These are phyloP conservation scores for Rhododendron kiyosumense DNA, from an alignment of 148 eudicot genomes.

Conservation along the genomic window DNA sequence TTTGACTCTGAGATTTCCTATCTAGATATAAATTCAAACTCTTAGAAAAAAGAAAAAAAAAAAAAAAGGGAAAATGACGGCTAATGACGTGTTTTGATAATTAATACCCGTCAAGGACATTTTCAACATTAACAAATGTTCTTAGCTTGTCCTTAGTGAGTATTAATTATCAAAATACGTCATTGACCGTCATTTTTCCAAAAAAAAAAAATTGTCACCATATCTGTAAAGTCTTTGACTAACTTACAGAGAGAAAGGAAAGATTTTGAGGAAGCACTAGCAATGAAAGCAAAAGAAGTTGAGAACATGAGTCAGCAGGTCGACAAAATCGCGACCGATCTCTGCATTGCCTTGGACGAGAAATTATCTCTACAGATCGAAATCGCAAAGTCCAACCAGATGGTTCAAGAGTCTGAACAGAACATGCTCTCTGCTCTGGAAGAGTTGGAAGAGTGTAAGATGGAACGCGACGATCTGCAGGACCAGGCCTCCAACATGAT, in stretches of 20 bases:
- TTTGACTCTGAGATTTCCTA: too few species aligned
- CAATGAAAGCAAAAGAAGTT: slow-evolving; percentile 39
- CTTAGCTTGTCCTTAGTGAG: too few species aligned
- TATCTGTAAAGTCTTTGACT: too few species aligned
- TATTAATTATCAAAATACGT: too few species aligned
- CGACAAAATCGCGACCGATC: slow-evolving; percentile 32
- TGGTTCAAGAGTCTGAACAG: slow-evolving; percentile 51
- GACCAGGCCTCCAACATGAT: slow-evolving; percentile 17
- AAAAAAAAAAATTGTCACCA: too few species aligned
- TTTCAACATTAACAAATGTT: too few species aligned
- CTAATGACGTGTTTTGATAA: too few species aligned
- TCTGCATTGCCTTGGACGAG: slow-evolving; percentile 34
- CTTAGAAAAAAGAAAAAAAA: too few species aligned
- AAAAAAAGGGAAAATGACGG: too few species aligned
- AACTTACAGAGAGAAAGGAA: slow-evolving; percentile 26
- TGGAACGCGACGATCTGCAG: slow-evolving; percentile 57
- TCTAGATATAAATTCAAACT: too few species aligned
- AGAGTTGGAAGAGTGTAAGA: slow-evolving; percentile 58
- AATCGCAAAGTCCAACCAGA: slow-evolving; percentile 39
- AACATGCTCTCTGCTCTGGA: slow-evolving; percentile 60
- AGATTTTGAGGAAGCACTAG: slow-evolving; percentile 52
- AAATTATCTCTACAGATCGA: slow-evolving; percentile 45
- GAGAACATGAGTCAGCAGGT: slow-evolving; percentile 33
- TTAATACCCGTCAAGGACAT: too few species aligned
- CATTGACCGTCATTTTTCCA: too few species aligned